phyloP scores from a whole-genome alignment of 2,329 filamentous ascomycete species.

The Exophiala mesophila region DNA sequence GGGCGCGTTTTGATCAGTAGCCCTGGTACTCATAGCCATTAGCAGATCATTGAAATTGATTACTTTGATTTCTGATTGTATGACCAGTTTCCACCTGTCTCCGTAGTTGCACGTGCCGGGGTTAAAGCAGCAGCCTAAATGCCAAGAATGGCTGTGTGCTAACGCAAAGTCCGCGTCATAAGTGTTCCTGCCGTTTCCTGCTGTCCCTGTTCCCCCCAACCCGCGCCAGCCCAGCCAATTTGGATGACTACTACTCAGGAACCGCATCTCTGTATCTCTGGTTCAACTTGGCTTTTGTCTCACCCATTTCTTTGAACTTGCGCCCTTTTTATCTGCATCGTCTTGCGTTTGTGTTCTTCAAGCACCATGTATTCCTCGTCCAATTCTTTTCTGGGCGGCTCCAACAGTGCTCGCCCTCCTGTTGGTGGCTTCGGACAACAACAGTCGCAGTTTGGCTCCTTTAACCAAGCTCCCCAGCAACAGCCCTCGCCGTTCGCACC shows the following conservation, averaged over 20 bases:
- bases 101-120: too few relatives aligned
- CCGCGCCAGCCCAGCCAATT: too few relatives aligned
- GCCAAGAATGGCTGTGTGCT: not conserved
- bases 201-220: too few relatives aligned
- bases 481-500: slow-evolving; percentile 53
- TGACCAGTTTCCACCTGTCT: too few relatives aligned
- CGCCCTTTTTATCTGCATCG: slow-evolving; percentile 25
- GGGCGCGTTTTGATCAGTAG: too few relatives aligned
- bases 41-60: too few relatives aligned
- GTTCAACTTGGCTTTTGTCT: slow-evolving; percentile 8
- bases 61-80: slow-evolving; percentile 7
- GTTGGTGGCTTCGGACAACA: slow-evolving; percentile 55
- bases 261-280: not conserved
- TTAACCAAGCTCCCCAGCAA: slow-evolving; percentile 50
- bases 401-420: slow-evolving; percentile 67
- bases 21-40: too few relatives aligned
- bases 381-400: slow-evolving; percentile 77
- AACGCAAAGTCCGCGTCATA: not conserved
- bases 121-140: slow-evolving; percentile 2
- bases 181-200: not conserved
- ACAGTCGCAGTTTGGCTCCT: slow-evolving; percentile 47
- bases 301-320: slow-evolving; percentile 11
- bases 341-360: slow-evolving; percentile 23
- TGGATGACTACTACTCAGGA: too few relatives aligned
- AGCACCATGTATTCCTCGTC: slow-evolving; percentile 79